These are phyloP conservation scores for Microcos paniculata DNA, from an alignment of 345 rosid species.

Conservation along the genomic window DNA sequence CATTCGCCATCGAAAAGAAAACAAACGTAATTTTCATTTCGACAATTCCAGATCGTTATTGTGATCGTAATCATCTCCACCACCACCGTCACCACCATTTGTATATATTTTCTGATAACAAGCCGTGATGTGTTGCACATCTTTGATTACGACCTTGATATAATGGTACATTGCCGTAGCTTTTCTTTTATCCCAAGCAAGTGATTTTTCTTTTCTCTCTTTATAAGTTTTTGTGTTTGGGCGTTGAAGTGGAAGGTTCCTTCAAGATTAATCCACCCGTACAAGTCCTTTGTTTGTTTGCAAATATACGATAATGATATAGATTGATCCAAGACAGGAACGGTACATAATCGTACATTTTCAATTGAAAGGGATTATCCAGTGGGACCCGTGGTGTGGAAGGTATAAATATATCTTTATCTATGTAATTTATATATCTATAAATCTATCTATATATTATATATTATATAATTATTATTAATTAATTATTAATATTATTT, in stretches of 20 bases:
- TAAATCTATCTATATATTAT: too few relatives aligned
- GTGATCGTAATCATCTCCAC: too few relatives aligned
- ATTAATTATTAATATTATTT: too few relatives aligned
- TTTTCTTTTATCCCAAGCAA: background rate
- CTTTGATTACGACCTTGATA: background rate
- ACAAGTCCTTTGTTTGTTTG: background rate
- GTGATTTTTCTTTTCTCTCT: background rate
- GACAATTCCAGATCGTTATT: too few relatives aligned
- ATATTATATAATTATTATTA: too few relatives aligned
- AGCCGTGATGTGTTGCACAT: background rate
- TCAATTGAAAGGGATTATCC: background rate
- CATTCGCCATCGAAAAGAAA: too few relatives aligned
- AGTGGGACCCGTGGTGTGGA: background rate
- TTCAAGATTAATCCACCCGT: background rate
- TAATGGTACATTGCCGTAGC: background rate
- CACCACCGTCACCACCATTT: too few relatives aligned
- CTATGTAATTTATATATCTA: too few relatives aligned
- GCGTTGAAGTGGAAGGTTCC: background rate
- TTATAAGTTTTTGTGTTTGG: background rate
- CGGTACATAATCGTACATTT: background rate
- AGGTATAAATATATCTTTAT: too few relatives aligned
- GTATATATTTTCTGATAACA: too few relatives aligned
- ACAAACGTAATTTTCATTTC: too few relatives aligned
- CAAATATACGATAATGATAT: background rate
- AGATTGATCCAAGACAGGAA: background rate